Percentiles rank a stretch among this genome's conserved stretches.
phyloP scores from a whole-genome alignment of 2,329 filamentous ascomycete species.

The Hymenoscyphus infarciens region DNA sequence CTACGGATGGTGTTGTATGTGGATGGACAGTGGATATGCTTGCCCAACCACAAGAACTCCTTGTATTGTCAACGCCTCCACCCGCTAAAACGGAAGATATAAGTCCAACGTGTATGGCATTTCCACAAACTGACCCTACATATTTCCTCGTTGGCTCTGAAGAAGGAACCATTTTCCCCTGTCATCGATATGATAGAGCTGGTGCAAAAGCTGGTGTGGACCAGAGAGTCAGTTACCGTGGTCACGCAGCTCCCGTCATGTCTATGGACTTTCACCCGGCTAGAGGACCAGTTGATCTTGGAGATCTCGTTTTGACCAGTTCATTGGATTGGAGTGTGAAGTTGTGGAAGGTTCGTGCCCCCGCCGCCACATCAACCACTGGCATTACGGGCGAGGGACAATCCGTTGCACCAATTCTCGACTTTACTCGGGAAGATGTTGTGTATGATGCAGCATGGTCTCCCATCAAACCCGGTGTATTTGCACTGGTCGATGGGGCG shows the following conservation, averaged over 20 bases:
- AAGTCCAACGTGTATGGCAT: conserved; percentile 89
- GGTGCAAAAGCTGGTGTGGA: conserved; percentile 96
- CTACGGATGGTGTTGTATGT: conserved; percentile 93
- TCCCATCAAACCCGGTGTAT: conserved; percentile 88
- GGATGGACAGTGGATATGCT: conserved; percentile 98
- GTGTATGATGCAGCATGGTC: conserved; percentile 97
- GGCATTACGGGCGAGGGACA: conserved; percentile 45
- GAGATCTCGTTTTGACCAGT: conserved; percentile 87
- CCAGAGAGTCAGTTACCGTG: conserved; percentile 79
- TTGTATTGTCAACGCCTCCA: conserved; percentile 80
- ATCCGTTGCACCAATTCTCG: conserved; percentile 70
- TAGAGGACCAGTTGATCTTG: conserved; percentile 86
- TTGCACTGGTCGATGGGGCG: conserved; percentile 89
- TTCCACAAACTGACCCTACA: conserved; percentile 91
- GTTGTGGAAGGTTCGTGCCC: conserved; percentile 88
- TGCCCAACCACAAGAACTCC: conserved; percentile 88
- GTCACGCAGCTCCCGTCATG: conserved; percentile 92
- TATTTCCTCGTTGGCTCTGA: conserved; percentile 97
- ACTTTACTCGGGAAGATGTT: conserved; percentile 90
- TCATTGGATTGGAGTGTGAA: conserved; percentile 97
- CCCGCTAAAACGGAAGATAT: conserved; percentile 92
- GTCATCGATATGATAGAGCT: conserved; percentile 94
- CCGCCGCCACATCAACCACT: conserved; percentile 64
- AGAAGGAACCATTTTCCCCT: conserved; percentile 93
- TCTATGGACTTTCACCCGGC: conserved; percentile 93